Conservation (phyloP, 495 filamentous ascomycete genomes). For the Trichoderma virens region DNA sequence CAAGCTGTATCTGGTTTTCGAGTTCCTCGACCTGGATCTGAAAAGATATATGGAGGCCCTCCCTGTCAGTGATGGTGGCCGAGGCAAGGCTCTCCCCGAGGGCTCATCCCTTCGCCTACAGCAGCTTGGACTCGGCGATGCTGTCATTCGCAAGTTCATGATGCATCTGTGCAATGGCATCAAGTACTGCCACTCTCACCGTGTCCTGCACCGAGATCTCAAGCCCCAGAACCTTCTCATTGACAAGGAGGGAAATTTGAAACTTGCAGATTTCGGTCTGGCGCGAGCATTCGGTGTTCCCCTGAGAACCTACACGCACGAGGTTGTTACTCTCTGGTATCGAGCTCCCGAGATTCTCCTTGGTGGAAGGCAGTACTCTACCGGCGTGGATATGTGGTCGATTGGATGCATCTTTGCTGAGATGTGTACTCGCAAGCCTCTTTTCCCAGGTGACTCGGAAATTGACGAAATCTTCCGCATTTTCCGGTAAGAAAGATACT, state of each 20-base stretch:
- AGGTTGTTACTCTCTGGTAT: constrained; percentile 98
- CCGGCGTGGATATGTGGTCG: constrained; percentile 99
- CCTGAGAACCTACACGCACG: constrained; percentile 93
- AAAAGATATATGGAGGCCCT: constrained; percentile 99
- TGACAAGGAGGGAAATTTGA: constrained; percentile 88
- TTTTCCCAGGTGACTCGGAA: constrained; percentile 97
- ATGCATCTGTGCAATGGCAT: constrained; percentile 85
- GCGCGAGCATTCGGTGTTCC: constrained; percentile 95
- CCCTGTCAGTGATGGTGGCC: constrained; percentile 79
- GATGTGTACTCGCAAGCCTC: constrained; percentile 96
- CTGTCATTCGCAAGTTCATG: constrained; percentile 98
- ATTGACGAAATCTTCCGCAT: constrained; percentile 99
- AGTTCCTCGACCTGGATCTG: constrained; percentile 87
- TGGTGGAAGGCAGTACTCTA: constrained; percentile 94
- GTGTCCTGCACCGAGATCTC: constrained; percentile 88
- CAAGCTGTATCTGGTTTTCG: constrained; percentile 92
- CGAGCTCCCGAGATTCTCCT: constrained; percentile 96
- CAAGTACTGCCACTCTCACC: constrained; percentile 91
- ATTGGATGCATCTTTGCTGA: constrained; percentile 98
- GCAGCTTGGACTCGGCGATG: constrained; percentile 71
- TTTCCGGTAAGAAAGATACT: constrained; percentile 60
- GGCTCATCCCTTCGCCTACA: constrained; percentile 58
- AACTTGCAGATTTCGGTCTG: constrained; percentile 95
- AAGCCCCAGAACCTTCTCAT: constrained; percentile 98
- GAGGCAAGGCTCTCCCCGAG: constrained; percentile 81